Conservation (phyloP, 371 early-diverging fungal species). For the Thermomucor indicae-seudaticae region DNA sequence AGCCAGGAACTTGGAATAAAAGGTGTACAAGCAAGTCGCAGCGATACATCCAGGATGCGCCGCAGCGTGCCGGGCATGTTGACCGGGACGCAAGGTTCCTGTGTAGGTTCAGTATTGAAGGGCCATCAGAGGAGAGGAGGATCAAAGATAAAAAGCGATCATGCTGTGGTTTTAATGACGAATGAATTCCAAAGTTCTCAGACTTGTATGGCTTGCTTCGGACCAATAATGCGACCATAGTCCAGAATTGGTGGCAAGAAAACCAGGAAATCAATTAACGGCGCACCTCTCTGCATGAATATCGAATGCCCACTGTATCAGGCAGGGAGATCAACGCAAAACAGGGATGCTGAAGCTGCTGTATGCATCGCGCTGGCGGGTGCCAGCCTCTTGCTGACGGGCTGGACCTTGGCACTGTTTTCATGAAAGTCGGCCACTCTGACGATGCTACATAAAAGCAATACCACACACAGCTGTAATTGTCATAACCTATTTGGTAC, state of each 20-base stretch:
- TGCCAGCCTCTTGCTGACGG: neutral
- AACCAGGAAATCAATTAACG: neutral
- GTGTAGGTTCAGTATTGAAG: too few species aligned
- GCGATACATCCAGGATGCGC: neutral
- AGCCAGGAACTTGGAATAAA: neutral
- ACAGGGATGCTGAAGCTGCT: neutral
- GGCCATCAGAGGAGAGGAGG: neutral
- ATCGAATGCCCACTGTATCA: neutral
- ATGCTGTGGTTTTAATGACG: neutral
- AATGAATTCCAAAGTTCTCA: neutral
- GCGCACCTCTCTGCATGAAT: neutral
- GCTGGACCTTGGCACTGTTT: neutral
- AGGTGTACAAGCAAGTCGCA: neutral
- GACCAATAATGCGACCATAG: neutral
- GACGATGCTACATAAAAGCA: neutral
- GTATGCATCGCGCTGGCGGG: neutral
- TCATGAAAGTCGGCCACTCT: neutral
- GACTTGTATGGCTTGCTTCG: neutral
- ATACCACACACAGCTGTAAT: neutral
- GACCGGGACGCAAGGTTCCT: neutral
- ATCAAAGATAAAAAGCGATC: neutral
- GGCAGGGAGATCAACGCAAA: neutral
- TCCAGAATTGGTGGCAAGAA: neutral
- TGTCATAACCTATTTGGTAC: too few species aligned
- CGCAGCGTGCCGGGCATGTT: neutral